Evolutionary conservation across 352 stramenopile genomes (phyloP).

Genomic region (Phytophthora multivora): DNA sequence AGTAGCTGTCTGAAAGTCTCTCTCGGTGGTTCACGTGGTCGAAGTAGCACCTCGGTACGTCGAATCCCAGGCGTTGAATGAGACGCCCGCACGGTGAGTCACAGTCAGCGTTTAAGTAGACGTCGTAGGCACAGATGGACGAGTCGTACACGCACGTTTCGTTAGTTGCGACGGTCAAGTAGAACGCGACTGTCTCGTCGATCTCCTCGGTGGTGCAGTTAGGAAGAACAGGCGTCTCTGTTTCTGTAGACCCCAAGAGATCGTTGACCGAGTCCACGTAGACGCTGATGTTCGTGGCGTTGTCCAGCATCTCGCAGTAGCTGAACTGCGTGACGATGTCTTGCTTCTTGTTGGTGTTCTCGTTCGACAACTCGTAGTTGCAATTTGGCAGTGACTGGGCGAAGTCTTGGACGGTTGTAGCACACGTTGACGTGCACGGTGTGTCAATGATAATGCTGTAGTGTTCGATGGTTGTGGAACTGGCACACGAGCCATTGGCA

Average conservation of each 20-base stretch:
- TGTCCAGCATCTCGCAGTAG: slow-evolving; percentile 13
- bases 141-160: slow-evolving; percentile 15
- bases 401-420: slow-evolving; percentile 17
- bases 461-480: slow-evolving; percentile 24
- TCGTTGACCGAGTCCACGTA: slow-evolving; percentile 10
- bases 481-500: slow-evolving; percentile 10
- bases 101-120: slow-evolving; percentile 16
- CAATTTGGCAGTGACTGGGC: slow-evolving; percentile 31
- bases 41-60: slow-evolving; percentile 17
- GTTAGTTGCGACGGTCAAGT: slow-evolving; percentile 9
- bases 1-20: background rate
- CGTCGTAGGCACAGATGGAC: slow-evolving; percentile 16
- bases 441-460: slow-evolving; percentile 39
- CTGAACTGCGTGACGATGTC: slow-evolving; percentile 16
- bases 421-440: slow-evolving; percentile 34
- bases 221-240: background rate
- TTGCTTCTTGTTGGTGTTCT: slow-evolving; percentile 41
- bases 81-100: slow-evolving; percentile 4
- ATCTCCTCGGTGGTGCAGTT: slow-evolving; percentile 22
- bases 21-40: slow-evolving; percentile 7
- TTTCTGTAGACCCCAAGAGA: slow-evolving; percentile 4
- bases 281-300: slow-evolving; percentile 18
- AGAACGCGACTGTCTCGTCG: slow-evolving; percentile 14
- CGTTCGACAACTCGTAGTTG: slow-evolving; percentile 26
- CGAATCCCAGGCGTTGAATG: slow-evolving; percentile 2